Conservation (phyloP, 352 stramenopile genomes). For the Phytophthora aleatoria region DNA sequence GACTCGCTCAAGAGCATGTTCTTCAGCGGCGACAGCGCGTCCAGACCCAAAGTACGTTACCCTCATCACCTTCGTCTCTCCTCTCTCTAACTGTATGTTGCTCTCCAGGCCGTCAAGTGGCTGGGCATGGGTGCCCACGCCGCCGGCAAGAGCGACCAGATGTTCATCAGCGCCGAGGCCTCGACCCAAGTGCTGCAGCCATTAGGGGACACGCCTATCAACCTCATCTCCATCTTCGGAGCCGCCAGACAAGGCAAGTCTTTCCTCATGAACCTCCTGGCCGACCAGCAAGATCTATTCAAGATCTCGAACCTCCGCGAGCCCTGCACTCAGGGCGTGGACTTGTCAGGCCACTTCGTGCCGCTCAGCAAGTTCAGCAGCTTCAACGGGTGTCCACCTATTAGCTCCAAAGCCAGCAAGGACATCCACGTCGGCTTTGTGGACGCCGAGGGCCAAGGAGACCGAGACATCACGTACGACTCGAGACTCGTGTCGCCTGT, state of each 20-base stretch:
- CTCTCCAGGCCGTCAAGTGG: constrained; percentile 79
- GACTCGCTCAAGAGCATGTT: constrained; percentile 46
- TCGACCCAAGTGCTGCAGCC: constrained; percentile 63
- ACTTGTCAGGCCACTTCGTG: constrained; percentile 80
- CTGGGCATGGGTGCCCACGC: constrained; percentile 67
- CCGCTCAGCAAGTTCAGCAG: constrained; percentile 70
- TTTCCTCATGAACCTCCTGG: constrained; percentile 89
- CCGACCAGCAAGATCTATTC: constrained; percentile 86
- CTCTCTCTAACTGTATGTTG: constrained; percentile 20
- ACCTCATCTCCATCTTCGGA: constrained; percentile 88
- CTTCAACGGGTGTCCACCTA: constrained; percentile 62
- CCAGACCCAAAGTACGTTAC: constrained; percentile 25
- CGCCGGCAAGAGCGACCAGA: constrained; percentile 52
- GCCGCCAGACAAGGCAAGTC: constrained; percentile 84
- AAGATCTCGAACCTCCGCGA: constrained; percentile 89
- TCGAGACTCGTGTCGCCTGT: constrained; percentile 84
- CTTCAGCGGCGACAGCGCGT: constrained; percentile 27
- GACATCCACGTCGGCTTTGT: constrained; percentile 84
- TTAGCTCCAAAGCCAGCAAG: constrained; percentile 34
- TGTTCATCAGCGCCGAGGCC: constrained; percentile 73
- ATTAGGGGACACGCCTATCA: constrained; percentile 67
- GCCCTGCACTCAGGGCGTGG: constrained; percentile 86
- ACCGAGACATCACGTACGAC: constrained; percentile 89
- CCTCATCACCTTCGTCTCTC: not conserved
- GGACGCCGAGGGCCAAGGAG: constrained; percentile 84